A percentile compares a stretch with the other conserved stretches of the same genome.
Evolutionary conservation across 495 filamentous ascomycete genomes (phyloP).

Genomic region (Penicillium ucsense): DNA sequence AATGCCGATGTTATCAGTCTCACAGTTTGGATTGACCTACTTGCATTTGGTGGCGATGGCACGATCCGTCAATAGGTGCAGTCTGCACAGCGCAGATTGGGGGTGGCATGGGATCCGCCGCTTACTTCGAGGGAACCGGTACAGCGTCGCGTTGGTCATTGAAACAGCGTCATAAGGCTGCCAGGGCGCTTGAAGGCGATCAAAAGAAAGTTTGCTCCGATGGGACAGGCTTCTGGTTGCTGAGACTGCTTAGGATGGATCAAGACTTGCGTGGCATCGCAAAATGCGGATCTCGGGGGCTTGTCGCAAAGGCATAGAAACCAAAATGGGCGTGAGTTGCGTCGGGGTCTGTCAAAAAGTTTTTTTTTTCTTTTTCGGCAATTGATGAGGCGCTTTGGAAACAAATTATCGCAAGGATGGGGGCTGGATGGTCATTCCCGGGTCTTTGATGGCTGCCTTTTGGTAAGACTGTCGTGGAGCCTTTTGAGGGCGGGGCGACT

Average conservation of each 20-base stretch:
- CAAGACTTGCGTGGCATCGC: constrained; percentile 1
- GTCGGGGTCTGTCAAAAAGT: background rate
- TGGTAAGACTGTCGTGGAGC: no score
- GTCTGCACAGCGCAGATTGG: no score
- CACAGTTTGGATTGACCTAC: no score
- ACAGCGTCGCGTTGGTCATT: constrained; percentile 53
- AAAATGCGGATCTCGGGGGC: no score
- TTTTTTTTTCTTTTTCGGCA: background rate
- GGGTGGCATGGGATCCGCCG: constrained; percentile 12
- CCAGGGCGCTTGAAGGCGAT: constrained; percentile 46
- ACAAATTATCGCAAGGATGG: no score
- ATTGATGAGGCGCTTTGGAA: background rate
- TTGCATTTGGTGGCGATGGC: no score
- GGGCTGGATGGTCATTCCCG: no score
- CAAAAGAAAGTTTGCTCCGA: constrained; percentile 44
- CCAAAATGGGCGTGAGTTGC: background rate
- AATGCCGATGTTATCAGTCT: no score
- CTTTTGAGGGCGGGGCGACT: no score
- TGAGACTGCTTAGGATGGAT: constrained; percentile 6
- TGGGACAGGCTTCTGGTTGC: constrained; percentile 22
- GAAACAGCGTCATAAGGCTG: constrained; percentile 52
- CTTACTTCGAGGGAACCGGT: constrained; percentile 47
- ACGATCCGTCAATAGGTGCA: no score
- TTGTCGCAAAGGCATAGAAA: no score
- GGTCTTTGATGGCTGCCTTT: no score